Percentiles rank a stretch among this genome's conserved stretches.
Evolutionary conservation across 2,329 filamentous ascomycete genomes (phyloP).

Genomic region (Trematosphaeria pertusa): DNA sequence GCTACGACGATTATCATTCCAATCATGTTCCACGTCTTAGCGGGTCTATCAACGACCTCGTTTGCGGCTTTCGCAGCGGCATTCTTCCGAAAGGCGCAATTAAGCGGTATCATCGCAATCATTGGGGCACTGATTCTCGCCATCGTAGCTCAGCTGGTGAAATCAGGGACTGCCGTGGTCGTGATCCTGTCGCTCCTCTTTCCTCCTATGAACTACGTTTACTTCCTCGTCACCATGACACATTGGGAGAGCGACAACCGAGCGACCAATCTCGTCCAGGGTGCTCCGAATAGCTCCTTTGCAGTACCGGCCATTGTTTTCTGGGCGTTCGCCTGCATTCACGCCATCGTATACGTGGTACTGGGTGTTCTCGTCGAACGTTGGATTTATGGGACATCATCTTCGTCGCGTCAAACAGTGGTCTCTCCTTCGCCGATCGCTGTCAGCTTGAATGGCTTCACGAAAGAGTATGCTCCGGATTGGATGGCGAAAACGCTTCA

Average conservation of each 20-base stretch:
- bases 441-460: not conserved
- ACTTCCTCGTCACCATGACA: conserved; percentile 30
- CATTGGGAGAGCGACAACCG: conserved; percentile 19
- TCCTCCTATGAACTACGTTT: conserved; percentile 30
- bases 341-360: conserved; percentile 76
- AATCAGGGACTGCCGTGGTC: conserved; percentile 14
- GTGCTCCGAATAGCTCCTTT: conserved; percentile 20
- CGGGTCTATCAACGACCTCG: conserved; percentile 26
- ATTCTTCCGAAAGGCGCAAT: conserved; percentile 33
- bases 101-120: conserved; percentile 28
- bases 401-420: conserved; percentile 60
- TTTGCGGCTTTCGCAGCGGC: conserved; percentile 28
- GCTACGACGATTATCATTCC: conserved; percentile 18
- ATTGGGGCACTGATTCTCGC: conserved; percentile 22
- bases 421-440: conserved; percentile 61
- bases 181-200: conserved; percentile 27
- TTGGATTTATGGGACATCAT: conserved; percentile 73
- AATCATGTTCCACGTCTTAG: conserved; percentile 25
- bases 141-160: conserved; percentile 25
- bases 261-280: conserved; percentile 15
- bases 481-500: not conserved
- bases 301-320: conserved; percentile 69
- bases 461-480: conserved; percentile 6
- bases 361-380: conserved; percentile 75
- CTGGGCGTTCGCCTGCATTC: conserved; percentile 76